Evolutionary conservation across 2,329 filamentous ascomycete genomes (phyloP), one percentile per base, ranked within the genome.

Genomic region (Claviceps capensis): DNA sequence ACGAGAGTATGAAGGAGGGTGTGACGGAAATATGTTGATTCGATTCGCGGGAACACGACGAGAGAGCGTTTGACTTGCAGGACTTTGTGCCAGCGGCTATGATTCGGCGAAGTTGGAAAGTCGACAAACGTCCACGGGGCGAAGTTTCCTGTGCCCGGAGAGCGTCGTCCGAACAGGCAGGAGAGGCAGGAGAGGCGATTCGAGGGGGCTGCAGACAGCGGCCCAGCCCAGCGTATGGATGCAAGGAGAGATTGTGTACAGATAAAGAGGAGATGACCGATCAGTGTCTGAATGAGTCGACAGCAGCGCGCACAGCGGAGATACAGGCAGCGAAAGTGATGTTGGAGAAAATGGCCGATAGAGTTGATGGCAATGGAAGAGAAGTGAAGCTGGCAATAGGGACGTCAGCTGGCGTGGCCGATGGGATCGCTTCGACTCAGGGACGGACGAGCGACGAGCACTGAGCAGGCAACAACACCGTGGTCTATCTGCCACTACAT

Each of bases 201-300:
- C 43, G 38, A 51, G 41, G 46, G 48, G 38, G 30, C 30, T 38
- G 34, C 45, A 45, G 40, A 22, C 40, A 23, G 49, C 19, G 48
- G 44, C 38, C 30, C 19, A 45, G 38, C 38, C 22, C 42, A 19
- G 49, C 43, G 49, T 54, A 47, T 51, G 49, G 38, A 52, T 52
- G 51, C 46, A 49, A 42, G 36, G 38, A 48, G 50, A 44, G 30
- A 41, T 49, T 46, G 22, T 54, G 41, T 49, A 54, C 46, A 49
- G 16, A 53, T 17, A 16, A 8, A 37, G 49, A 48, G 19, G 46
- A 36, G n/a, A 47, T 44, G 19, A 22, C 16, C 38, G 38, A 47
- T 43, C 37, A 26, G n/a, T 43, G 43, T 26, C 44, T 48, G 52
- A 44, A 42, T 44, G 41, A 49, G 45, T 49, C 49, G 49, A 54